Evolutionary conservation across 495 filamentous ascomycete genomes (phyloP), one percentile per base, ranked within the genome.

Genomic region (Lophium mytilinum): DNA sequence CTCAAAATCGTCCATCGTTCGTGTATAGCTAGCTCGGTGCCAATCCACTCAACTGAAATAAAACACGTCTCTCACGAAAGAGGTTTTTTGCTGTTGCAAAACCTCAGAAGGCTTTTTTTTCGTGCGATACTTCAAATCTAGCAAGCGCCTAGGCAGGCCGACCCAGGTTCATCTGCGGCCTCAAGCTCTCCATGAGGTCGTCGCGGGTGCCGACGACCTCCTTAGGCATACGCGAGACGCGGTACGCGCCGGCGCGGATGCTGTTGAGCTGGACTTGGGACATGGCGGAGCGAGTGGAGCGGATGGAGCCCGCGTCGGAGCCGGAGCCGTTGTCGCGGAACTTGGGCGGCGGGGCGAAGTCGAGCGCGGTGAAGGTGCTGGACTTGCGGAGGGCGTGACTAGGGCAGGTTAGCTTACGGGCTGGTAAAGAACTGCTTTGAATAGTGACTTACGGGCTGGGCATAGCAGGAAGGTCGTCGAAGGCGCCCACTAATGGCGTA

Each of bases 311-410:
- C 0, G 89, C 80, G 60, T 97, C 93, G 64, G 90, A 96, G 46
- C 68, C 77, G 52, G 71, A 74, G 50, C 90, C 88, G 49, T 71
- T 72, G 61, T 86, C 86, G 69, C 80, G 86, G 72, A 95, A 92
- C 52, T 88, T 86, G 51, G 85, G 83, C 40, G 90, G 92, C 24
- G 92, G 91, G n/a, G 91, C 90, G 70, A 98, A 98, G 73, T 97
- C 94, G 33, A 98, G 80, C 10, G 75, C 85, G 2, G 91, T 95
- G 68, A 88, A 98, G 4, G 90, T 88, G 61, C 85, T 81, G 3
- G 91, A 96, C 68, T 93, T 96, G 62, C 89, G 85, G 51, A 98
- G 81, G 46, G 83, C 71, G 72, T 96, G 88, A 17, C 89, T 93
- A 58, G 12, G 24, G 15, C 15, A 11, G 24, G 34, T 24, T 37